phyloP scores from a whole-genome alignment of 2,329 filamentous ascomycete genomes.

The Phialemoniopsis sp. region DNA sequence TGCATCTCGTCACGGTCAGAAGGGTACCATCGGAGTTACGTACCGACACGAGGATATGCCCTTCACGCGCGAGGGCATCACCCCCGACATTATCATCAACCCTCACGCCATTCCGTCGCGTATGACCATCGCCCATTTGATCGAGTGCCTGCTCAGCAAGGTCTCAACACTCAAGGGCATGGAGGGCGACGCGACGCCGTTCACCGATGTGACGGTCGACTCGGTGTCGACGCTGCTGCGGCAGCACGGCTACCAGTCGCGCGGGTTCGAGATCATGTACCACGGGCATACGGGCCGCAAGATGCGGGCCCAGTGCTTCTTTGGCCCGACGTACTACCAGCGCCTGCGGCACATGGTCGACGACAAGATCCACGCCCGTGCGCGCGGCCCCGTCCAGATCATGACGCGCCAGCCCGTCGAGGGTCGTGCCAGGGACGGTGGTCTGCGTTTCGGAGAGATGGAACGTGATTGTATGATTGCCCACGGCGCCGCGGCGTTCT shows the following conservation, averaged over 20 bases:
- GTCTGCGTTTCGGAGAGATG: slow-evolving; percentile 99
- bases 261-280: slow-evolving; percentile 98
- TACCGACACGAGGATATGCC: slow-evolving; percentile 99
- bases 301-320: slow-evolving; percentile 89
- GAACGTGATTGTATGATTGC: slow-evolving; percentile 99
- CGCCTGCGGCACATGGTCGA: slow-evolving; percentile 99
- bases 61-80: slow-evolving; percentile 86
- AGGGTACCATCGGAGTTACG: slow-evolving; percentile 98
- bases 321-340: slow-evolving; percentile 98
- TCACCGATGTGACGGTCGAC: slow-evolving; percentile 96
- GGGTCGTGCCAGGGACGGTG: slow-evolving; percentile 95
- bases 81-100: slow-evolving; percentile 97
- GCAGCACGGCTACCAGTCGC: slow-evolving; percentile 90
- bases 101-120: slow-evolving; percentile 98
- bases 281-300: slow-evolving; percentile 96
- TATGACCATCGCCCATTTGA: slow-evolving; percentile 99
- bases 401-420: slow-evolving; percentile 96
- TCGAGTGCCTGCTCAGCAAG: slow-evolving; percentile 96
- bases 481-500: slow-evolving; percentile 93
- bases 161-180: slow-evolving; percentile 89
- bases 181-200: slow-evolving; percentile 96
- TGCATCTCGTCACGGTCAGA: slow-evolving; percentile 97
- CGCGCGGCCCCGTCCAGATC: slow-evolving; percentile 93
- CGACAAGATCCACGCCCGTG: slow-evolving; percentile 99
- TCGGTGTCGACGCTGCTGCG: slow-evolving; percentile 83